These are phyloP conservation scores for Warburgia ugandensis DNA, from an alignment of 164 flowering plant species.

Conservation along the genomic window DNA sequence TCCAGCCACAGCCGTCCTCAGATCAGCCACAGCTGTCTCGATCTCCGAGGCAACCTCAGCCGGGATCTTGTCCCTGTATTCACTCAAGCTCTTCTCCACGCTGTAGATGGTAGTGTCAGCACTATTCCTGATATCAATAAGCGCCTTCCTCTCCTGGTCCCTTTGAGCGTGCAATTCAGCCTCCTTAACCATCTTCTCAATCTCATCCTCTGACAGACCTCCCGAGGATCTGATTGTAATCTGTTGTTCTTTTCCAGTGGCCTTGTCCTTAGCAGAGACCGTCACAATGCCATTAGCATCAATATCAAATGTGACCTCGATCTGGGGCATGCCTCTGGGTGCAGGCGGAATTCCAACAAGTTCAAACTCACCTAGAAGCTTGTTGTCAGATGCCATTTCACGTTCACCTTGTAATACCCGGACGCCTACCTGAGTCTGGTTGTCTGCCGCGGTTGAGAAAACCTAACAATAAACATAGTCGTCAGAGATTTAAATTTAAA, in stretches of 20 bases:
- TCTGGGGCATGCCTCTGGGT: constrained; percentile 51
- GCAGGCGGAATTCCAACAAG: constrained; percentile 54
- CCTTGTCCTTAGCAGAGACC: constrained; percentile 51
- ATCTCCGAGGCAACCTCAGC: constrained; percentile 36
- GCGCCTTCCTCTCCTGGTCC: constrained; percentile 39
- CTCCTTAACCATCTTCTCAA: constrained; percentile 49
- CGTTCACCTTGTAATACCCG: constrained; percentile 54
- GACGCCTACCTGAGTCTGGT: constrained; percentile 54
- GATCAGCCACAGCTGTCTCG: constrained; percentile 32
- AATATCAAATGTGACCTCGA: constrained; percentile 52
- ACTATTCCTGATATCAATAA: constrained; percentile 38
- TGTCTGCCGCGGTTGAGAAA: constrained; percentile 55
- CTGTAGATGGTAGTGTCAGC: constrained; percentile 50
- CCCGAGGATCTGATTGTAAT: constrained; percentile 51
- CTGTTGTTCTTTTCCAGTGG: constrained; percentile 43
- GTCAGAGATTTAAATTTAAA: background rate
- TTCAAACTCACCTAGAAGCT: constrained; percentile 46
- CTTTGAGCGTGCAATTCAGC: constrained; percentile 45
- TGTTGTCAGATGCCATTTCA: constrained; percentile 50
- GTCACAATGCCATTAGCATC: constrained; percentile 57
- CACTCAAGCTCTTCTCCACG: constrained; percentile 46
- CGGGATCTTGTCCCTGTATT: constrained; percentile 44
- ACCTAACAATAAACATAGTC: constrained; percentile 23
- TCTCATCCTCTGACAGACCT: constrained; percentile 47
- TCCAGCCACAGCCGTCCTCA: constrained; percentile 28